phyloP scores from a whole-genome alignment of 1,139 yeast genomes.

The Petasospora fabianii region DNA sequence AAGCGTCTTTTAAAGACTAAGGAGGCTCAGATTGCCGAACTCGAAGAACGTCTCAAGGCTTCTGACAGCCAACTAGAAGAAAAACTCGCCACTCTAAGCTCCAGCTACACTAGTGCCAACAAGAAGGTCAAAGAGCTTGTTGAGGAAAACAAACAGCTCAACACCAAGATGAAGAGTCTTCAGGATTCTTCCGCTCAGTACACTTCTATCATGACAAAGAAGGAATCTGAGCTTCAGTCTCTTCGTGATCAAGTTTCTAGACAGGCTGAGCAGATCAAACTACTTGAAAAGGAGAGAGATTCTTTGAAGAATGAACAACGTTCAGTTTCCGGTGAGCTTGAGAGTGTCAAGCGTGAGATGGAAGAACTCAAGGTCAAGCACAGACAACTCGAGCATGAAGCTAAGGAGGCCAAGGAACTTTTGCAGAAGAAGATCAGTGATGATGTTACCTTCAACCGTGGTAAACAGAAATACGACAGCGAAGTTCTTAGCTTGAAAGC shows the following conservation, averaged over 20 bases:
- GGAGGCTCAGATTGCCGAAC: conserved; percentile 32
- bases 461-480: conserved; percentile 35
- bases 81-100: conserved; percentile 33
- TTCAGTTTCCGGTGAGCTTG: conserved; percentile 15
- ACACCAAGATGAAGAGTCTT: conserved; percentile 34
- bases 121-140: conserved; percentile 43
- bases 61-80: conserved; percentile 37
- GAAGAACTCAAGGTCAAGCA: conserved; percentile 27
- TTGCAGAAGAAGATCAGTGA: conserved; percentile 37
- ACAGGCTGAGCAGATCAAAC: conserved; percentile 25
- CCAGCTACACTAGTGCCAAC: conserved; percentile 35
- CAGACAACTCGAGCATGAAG: conserved; percentile 37
- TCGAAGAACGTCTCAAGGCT: conserved; percentile 32
- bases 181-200: conserved; percentile 37
- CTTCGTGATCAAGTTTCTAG: conserved; percentile 29
- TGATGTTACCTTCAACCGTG: conserved; percentile 38
- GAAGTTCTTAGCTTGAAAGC: conserved; percentile 31
- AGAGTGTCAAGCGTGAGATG: conserved; percentile 21
- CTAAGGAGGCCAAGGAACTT: conserved; percentile 34
- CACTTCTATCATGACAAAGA: conserved; percentile 34
- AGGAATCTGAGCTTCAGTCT: conserved; percentile 35
- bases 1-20: conserved; percentile 32
- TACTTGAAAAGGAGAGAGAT: conserved; percentile 30
- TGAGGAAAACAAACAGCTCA: conserved; percentile 45
- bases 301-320: conserved; percentile 18